Evolutionary conservation across 2,329 filamentous ascomycete genomes (phyloP), one percentile per base, ranked within the genome.

Genomic region (Aspergillus ibericus): DNA sequence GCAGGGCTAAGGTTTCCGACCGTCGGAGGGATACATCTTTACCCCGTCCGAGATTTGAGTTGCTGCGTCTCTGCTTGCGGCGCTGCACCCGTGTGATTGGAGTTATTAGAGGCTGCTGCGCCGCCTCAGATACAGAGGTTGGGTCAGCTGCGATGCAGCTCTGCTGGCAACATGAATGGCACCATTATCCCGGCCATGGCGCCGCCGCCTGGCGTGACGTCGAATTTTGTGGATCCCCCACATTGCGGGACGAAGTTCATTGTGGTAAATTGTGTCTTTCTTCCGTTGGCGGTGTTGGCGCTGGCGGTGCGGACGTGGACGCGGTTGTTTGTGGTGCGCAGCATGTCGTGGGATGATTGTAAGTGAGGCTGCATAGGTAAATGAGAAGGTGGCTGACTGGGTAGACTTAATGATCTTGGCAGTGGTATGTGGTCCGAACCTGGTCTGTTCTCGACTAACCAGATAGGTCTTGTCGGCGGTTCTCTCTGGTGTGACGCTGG

Each of bases 141-240:
- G n/a, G 2, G 29, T 32, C 9, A 10, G 29, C 29, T 32, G 29
- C 9, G 8, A 32, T 32, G 38, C 20, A 42, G 38, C 38, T 15
- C 38, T 42, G 16, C 18, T 42, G 20, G 35, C 38, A 68, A 68
- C 64, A 56, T 59, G 46, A 55, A 48, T 50, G 50, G 38, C 49
- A 52, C 60, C 22, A 66, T 66, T 22, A 62, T 56, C 10, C 69
- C 68, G 38, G 67, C 66, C n/a, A 51, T 64, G 60, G 13, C 59
- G 46, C 70, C 70, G 57, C 70, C 70, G 16, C 51, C 61, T 1
- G 70, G 70, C 10, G 29, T 61, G 53, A 58, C 58, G 16, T 65
- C 68, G 6, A 70, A 72, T 40, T 71, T 71, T 35, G 56, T 68
- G n/a, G 56, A 72, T 47, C 70, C 69, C 4, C 52, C 48, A n/a